Base-by-base conservation (phyloP, 257 asterid genomes). In the Linderniella brevidens region DNA sequence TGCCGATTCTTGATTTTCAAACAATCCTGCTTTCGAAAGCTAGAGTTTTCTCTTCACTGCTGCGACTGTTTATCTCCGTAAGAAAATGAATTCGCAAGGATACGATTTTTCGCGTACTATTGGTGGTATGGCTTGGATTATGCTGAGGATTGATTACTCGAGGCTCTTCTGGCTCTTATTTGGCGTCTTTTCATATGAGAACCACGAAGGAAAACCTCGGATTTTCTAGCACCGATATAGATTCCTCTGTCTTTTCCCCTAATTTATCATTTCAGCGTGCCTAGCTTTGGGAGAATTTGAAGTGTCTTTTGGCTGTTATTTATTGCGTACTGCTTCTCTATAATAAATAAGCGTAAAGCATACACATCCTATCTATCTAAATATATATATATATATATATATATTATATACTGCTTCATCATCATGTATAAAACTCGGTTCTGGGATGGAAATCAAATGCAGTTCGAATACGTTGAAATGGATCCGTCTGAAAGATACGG, bases 171-270 rank as follows among this genome's bases (percentile, higher is more conserved):
- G 95, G 92, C 61, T 80, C 6, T 56, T 77, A 17, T 75, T 80
- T 47, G 76, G 95, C 18, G 67, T 84, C 48, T 83, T 77, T 55
- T 75, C 93, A 5, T 80, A 75, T 49, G 93, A 80, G 60, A 80
- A 84, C 60, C 90, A 77, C 60, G 79, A 77, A 66, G 93, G 95
- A 65, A 75, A 74, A 59, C 93, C 84, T 68, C 93, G 80, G 74
- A 80, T 79, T 49, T 53, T 19, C 53, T 77, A 83, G 80, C 82
- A 54, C 4, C 58, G 1, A 43, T 35, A n/a, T 38, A 13, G 17
- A 1, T 11, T 17, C 4, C 5, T 11, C 4, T 40, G 14, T 40
- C 16, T 40, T 14, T 40, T 8, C 8, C 3, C 8, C 45, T 11
- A 14, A 12, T 40, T 17, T 44, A 15, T 44, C 19, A 3, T 44